A percentile compares a stretch with the other conserved stretches of the same genome.
phyloP scores from a whole-genome alignment of 768 basidiomycete species.

The Amanita pseudoporphyria region DNA sequence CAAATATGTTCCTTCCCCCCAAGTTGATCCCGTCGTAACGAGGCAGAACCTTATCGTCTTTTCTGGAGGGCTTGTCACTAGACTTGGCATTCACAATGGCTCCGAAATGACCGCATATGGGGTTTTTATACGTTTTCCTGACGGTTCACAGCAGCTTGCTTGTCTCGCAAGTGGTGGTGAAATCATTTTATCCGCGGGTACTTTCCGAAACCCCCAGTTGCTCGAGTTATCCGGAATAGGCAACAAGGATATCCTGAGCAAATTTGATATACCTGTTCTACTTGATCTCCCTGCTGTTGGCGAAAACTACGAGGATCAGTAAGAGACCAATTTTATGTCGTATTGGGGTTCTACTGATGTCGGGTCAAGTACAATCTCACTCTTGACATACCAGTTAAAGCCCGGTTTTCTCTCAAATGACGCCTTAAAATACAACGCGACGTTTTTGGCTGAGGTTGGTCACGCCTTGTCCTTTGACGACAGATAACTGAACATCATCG shows the following conservation, averaged over 20 bases:
- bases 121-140: conserved; percentile 19
- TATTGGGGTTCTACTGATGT: background rate
- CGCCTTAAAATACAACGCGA: conserved; percentile 19
- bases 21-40: conserved; percentile 19
- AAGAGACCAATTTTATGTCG: background rate
- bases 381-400: conserved; percentile 22
- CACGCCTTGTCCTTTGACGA: background rate
- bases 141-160: conserved; percentile 14
- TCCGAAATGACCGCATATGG: conserved; percentile 13
- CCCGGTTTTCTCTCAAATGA: conserved; percentile 21
- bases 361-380: conserved; percentile 16
- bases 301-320: conserved; percentile 26
- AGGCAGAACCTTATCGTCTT: conserved; percentile 17
- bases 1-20: background rate
- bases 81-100: conserved; percentile 9
- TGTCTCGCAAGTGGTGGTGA: conserved; percentile 14
- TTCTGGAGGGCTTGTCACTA: conserved; percentile 16
- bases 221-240: conserved; percentile 53
- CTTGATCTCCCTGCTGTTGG: conserved; percentile 51
- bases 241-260: conserved; percentile 37
- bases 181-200: conserved; percentile 21
- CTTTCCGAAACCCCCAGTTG: conserved; percentile 33
- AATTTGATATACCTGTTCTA: conserved; percentile 33
- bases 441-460: conserved; percentile 18
- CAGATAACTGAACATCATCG: background rate